A percentile compares a stretch with the other conserved stretches of the same genome.
phyloP scores from a whole-genome alignment of 805 yeast genomes.

The Kuraishia piskuri region DNA sequence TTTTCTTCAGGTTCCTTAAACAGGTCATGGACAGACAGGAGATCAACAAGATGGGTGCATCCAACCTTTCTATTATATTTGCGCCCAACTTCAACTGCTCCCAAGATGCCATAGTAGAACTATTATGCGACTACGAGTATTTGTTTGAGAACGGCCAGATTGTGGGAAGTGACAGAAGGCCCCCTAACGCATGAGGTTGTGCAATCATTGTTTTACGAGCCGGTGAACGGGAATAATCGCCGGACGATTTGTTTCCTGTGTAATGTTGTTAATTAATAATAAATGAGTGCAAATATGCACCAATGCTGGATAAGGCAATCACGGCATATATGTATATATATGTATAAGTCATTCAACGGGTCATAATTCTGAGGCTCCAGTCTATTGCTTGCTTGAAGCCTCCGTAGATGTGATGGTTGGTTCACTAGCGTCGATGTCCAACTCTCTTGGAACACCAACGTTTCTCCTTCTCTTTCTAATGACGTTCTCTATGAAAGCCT shows the following conservation, averaged over 20 bases:
- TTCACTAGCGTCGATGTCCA: constrained; percentile 7
- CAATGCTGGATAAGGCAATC: too few relatives aligned
- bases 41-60: constrained; percentile 67
- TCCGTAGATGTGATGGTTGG: background rate
- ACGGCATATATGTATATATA: background rate
- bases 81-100: constrained; percentile 13
- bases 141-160: constrained; percentile 1
- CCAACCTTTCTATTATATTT: constrained; percentile 36
- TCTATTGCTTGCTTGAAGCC: background rate
- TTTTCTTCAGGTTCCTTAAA: constrained; percentile 52
- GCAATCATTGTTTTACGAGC: background rate
- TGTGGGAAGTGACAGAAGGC: background rate
- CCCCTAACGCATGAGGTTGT: background rate
- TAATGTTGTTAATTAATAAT: too few relatives aligned
- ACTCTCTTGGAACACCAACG: constrained; percentile 23
- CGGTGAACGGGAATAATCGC: background rate
- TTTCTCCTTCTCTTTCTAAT: constrained; percentile 60
- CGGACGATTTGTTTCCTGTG: background rate
- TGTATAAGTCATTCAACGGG: background rate
- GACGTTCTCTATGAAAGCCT: constrained; percentile 91
- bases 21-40: constrained; percentile 48
- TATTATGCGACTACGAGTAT: constrained; percentile 8
- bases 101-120: constrained; percentile 7
- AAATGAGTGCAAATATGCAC: background rate
- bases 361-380: background rate